phyloP scores from a whole-genome alignment of 371 early-diverging fungal species.

The Mortierella sp. region DNA sequence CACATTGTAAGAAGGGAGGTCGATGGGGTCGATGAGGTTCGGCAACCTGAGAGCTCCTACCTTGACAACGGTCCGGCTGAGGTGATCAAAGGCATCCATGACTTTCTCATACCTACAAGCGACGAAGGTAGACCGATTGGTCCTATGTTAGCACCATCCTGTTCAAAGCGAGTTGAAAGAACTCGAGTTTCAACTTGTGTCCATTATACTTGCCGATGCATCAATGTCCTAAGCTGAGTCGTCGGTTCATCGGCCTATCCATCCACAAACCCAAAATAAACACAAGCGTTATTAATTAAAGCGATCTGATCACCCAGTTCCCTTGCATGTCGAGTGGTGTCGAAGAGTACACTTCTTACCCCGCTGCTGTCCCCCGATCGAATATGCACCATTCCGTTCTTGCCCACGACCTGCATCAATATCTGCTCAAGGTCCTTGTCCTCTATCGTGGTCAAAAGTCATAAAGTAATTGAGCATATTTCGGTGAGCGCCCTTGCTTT shows the following conservation, averaged over 20 bases:
- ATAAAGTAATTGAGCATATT: no score
- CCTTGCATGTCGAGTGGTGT: no score
- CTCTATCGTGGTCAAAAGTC: no score
- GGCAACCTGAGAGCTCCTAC: neutral
- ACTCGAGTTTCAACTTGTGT: no score
- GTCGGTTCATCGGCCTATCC: conserved; percentile 34
- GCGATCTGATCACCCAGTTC: neutral
- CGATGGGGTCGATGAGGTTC: neutral
- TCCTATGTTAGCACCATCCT: neutral
- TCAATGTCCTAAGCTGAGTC: conserved; percentile 24
- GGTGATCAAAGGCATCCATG: conserved; percentile 43
- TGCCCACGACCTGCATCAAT: conserved; percentile 7
- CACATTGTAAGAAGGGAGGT: neutral
- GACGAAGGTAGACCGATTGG: neutral
- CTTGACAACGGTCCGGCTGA: conserved; percentile 45
- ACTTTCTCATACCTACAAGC: conserved; percentile 44
- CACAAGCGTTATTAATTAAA: neutral
- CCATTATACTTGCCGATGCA: conserved; percentile 24
- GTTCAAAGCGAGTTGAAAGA: no score
- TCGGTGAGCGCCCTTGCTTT: no score
- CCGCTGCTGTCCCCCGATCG: conserved; percentile 36
- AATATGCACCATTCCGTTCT: conserved; percentile 31
- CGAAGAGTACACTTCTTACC: conserved; percentile 8
- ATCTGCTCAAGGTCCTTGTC: conserved; percentile 35
- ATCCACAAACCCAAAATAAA: neutral